Percentiles rank a stretch among this genome's conserved stretches.
phyloP scores from a whole-genome alignment of 139 green algal species.

The Closterium sp. region DNA sequence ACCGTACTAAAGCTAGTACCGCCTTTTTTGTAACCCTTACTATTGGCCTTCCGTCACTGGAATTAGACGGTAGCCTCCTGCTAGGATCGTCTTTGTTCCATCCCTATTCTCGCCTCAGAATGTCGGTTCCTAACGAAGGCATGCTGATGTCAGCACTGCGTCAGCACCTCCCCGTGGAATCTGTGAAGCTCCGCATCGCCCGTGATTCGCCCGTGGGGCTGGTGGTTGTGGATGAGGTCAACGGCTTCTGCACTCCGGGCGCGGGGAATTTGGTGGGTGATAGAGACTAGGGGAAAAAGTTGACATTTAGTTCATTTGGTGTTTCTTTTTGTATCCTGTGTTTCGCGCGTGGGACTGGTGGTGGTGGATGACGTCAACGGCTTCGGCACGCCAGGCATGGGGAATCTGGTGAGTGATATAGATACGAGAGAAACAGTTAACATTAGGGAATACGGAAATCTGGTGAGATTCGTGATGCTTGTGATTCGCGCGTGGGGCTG shows the following conservation, averaged over 20 bases:
- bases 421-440: too few species aligned
- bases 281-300: too few species aligned
- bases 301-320: too few species aligned
- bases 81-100: too few species aligned
- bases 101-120: neutral
- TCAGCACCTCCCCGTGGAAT: neutral
- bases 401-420: slow-evolving; percentile 9
- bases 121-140: neutral
- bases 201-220: slow-evolving; percentile 12
- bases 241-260: slow-evolving; percentile 42
- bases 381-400: slow-evolving; percentile 1
- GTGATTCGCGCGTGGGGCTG: too few species aligned
- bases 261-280: slow-evolving; percentile 30
- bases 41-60: too few species aligned
- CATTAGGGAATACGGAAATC: too few species aligned
- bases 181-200: neutral
- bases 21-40: too few species aligned
- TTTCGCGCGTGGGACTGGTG: neutral
- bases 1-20: too few species aligned
- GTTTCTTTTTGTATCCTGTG: too few species aligned
- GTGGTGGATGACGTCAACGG: slow-evolving; percentile 27
- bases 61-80: too few species aligned
- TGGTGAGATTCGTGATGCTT: too few species aligned
- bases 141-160: neutral
- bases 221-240: slow-evolving; percentile 45